Evolutionary conservation across 108 stramenopile species (phyloP), one percentile per base, ranked within the genome.

Genomic region (Fragilaria crotonensis): DNA sequence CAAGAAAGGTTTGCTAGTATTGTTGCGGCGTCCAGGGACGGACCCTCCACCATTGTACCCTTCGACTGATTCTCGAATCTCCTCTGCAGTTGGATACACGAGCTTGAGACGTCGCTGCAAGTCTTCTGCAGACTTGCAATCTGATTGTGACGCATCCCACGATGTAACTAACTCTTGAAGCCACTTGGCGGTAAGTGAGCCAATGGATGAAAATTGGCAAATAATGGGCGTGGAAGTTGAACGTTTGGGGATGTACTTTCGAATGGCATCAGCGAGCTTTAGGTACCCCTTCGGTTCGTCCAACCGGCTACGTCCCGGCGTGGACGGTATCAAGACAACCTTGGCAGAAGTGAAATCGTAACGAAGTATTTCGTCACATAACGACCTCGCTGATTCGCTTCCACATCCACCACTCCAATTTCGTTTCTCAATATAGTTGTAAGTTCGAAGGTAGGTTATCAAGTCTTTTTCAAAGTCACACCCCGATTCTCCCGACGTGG

Each of bases 131-230:
- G 56, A 56, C 7, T 29, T 41, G 36, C 7, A 7, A 41, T 41
- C 36, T 41, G 14, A 41, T 41, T 41, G 36, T 41, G 36, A 7
- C 22, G 44, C 69, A 62, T 80, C 75, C 64, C 69, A 68, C 2
- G 79, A 64, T 7, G 65, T 54, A 3, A 57, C 33, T n/a, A 87
- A 57, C 49, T 63, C 44, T 41, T 71, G 20, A 27, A 87, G 71
- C 58, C 80, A 85, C 50, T 77, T 76, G 29, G 57, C 36, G 25
- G 63, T 74, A 1, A 91, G 48, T 20, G 81, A 67, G 31, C 87
- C 87, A 21, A 89, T 78, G 36, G 80, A 82, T 0, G 84, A 85
- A 25, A 83, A 79, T 71, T 89, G 87, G 55, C 83, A 83, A 9
- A 89, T 54, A 9, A 89, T 60, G 45, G 76, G 77, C 52, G 58